phyloP scores from a whole-genome alignment of 768 basidiomycete species.

The Boletellus ananas region DNA sequence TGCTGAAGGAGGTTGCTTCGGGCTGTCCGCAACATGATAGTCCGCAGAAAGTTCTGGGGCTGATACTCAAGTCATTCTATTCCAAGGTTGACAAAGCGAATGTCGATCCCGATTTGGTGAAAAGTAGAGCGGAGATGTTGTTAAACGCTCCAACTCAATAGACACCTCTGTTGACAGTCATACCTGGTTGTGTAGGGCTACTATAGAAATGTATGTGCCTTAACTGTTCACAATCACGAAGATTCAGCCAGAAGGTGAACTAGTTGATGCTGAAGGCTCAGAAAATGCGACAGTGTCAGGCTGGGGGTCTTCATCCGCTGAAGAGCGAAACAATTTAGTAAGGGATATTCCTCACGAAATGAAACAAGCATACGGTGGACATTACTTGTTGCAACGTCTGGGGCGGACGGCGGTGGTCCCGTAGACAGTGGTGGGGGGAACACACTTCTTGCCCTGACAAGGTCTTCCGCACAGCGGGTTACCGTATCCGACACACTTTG shows the following conservation, averaged over 20 bases:
- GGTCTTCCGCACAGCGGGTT: slow-evolving; percentile 73
- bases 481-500: slow-evolving; percentile 74
- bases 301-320: background rate
- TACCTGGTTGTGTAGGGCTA: background rate
- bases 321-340: background rate
- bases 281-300: background rate
- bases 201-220: background rate
- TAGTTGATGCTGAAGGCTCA: slow-evolving; percentile 1
- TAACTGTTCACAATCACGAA: background rate
- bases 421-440: slow-evolving; percentile 42
- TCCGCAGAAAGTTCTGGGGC: slow-evolving; percentile 36
- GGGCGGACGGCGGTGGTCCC: slow-evolving; percentile 7
- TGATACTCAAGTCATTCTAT: slow-evolving; percentile 64
- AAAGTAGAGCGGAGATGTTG: slow-evolving; percentile 43
- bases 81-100: slow-evolving; percentile 52
- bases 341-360: background rate
- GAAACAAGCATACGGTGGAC: slow-evolving; percentile 12
- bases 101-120: slow-evolving; percentile 58
- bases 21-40: slow-evolving; percentile 15
- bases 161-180: background rate
- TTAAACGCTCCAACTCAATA: slow-evolving; percentile 18
- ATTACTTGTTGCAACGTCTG: slow-evolving; percentile 7
- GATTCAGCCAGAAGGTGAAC: background rate
- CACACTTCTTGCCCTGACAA: slow-evolving; percentile 71
- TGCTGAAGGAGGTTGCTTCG: slow-evolving; percentile 43